Percentiles rank a stretch among this genome's conserved stretches.
Evolutionary conservation across 495 filamentous ascomycete species (phyloP).

Genomic region (Ascobolus immersus): DNA sequence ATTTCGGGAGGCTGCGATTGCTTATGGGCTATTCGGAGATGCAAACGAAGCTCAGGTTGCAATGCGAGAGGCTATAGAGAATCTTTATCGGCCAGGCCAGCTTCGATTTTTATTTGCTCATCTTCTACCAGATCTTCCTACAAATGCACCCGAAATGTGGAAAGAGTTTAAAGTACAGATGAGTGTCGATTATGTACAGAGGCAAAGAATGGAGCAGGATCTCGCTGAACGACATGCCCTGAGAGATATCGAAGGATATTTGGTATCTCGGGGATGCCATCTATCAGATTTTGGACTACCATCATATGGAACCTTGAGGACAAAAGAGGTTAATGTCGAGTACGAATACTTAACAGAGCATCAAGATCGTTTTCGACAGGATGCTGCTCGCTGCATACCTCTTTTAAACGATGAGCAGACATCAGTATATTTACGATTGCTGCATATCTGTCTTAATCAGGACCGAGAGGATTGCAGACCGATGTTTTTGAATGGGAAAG

Average conservation of each 20-base stretch:
- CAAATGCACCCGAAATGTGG: slow-evolving; percentile 1
- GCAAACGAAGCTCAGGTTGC: not conserved
- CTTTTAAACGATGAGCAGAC: slow-evolving; percentile 1
- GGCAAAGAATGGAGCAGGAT: not conserved
- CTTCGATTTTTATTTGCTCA: slow-evolving; percentile 7
- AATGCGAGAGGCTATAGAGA: slow-evolving; percentile 2
- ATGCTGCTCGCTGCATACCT: not conserved
- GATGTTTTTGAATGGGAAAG: slow-evolving; percentile 4
- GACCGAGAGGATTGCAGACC: not conserved
- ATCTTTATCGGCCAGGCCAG: slow-evolving; percentile 2
- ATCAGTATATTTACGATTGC: not conserved
- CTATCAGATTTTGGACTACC: slow-evolving; percentile 1
- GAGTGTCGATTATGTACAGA: slow-evolving; percentile 1
- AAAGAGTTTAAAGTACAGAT: slow-evolving; percentile 2
- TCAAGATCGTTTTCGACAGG: not conserved
- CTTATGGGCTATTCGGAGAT: slow-evolving; percentile 5
- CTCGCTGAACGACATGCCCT: not conserved
- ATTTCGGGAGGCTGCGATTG: slow-evolving; percentile 5
- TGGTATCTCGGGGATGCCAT: not conserved
- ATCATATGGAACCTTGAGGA: not conserved
- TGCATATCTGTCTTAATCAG: not conserved
- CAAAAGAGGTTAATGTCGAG: slow-evolving; percentile 3
- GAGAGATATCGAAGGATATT: not conserved
- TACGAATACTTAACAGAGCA: not conserved
- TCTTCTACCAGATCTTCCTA: slow-evolving; percentile 1